Percentiles rank a stretch among this genome's conserved stretches.
phyloP scores from a whole-genome alignment of 1,284 basidiomycete species.

The Anthracocystis walkeri region DNA sequence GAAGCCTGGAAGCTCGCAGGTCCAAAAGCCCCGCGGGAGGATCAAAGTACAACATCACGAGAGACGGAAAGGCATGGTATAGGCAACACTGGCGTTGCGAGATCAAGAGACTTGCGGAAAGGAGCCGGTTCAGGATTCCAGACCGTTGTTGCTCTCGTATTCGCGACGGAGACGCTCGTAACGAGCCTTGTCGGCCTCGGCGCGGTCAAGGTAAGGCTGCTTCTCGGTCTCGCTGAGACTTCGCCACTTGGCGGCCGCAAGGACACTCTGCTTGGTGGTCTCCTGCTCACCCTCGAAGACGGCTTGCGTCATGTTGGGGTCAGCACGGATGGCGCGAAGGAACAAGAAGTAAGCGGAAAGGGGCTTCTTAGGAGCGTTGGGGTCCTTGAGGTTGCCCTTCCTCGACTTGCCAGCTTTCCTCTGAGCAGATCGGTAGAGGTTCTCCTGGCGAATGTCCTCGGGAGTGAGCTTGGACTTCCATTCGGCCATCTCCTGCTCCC shows the following conservation, averaged over 20 bases:
- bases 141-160: conserved; percentile 52
- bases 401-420: conserved; percentile 92
- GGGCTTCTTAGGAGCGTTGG: conserved; percentile 95
- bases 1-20: conserved; percentile 3
- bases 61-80: conserved; percentile 23
- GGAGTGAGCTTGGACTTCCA: conserved; percentile 92
- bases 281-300: conserved; percentile 93
- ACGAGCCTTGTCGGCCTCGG: conserved; percentile 63
- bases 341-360: conserved; percentile 95
- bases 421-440: conserved; percentile 88
- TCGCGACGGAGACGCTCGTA: conserved; percentile 62
- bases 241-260: conserved; percentile 92
- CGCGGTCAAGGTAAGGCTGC: conserved; percentile 65
- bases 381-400: conserved; percentile 94
- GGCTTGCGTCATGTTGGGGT: conserved; percentile 71
- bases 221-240: conserved; percentile 90
- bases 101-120: not conserved
- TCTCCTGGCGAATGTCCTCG: conserved; percentile 94
- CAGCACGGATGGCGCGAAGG: conserved; percentile 74
- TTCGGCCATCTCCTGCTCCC: conserved; percentile 81
- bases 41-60: conserved; percentile 33
- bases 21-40: not conserved
- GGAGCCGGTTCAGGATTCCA: conserved; percentile 25
- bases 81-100: conserved; percentile 10
- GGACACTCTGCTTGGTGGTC: conserved; percentile 92